phyloP scores from a whole-genome alignment of 2,329 filamentous ascomycete genomes.

The Neoascochyta sp. region DNA sequence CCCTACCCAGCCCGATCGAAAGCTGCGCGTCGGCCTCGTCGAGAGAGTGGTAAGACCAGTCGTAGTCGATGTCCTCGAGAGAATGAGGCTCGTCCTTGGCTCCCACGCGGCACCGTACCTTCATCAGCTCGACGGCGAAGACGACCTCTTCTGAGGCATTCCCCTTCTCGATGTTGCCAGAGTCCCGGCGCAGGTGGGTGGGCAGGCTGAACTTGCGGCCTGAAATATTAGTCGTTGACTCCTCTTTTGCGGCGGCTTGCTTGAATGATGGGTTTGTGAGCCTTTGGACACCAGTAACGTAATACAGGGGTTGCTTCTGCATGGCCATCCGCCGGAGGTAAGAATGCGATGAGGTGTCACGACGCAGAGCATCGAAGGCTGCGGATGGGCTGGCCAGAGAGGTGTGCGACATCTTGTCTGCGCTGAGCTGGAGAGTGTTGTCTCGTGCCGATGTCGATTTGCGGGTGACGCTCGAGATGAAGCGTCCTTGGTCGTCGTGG shows the following conservation, averaged over 20 bases:
- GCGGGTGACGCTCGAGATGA: conserved; percentile 10
- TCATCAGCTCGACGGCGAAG: conserved; percentile 21
- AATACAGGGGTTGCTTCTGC: conserved; percentile 44
- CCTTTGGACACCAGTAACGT: conserved; percentile 51
- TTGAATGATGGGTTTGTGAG: conserved; percentile 22
- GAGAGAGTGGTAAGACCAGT: conserved; percentile 25
- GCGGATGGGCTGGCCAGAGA: conserved; percentile 12
- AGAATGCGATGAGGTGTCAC: conserved; percentile 14
- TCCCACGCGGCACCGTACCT: conserved; percentile 25
- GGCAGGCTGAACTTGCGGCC: conserved; percentile 11
- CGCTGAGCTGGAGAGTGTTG: conserved; percentile 16
- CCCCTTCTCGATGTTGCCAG: conserved; percentile 11
- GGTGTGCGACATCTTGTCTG: conserved; percentile 15
- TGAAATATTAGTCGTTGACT: conserved; percentile 9
- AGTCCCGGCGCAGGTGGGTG: conserved; percentile 22
- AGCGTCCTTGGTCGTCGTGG: conserved; percentile 20
- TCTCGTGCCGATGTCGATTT: conserved; percentile 1
- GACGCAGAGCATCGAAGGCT: conserved; percentile 23
- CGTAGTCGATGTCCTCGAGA: conserved; percentile 26
- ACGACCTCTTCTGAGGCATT: conserved; percentile 10
- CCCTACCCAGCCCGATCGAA: conserved; percentile 26
- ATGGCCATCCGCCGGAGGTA: conserved; percentile 30
- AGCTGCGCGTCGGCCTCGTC: conserved; percentile 21
- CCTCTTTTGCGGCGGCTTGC: conserved; percentile 7
- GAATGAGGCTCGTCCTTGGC: conserved; percentile 21